A percentile compares a stretch with the other conserved stretches of the same genome.
Conservation (phyloP, 805 yeast genomes). For the Wickerhamomyces xylosicus region DNA sequence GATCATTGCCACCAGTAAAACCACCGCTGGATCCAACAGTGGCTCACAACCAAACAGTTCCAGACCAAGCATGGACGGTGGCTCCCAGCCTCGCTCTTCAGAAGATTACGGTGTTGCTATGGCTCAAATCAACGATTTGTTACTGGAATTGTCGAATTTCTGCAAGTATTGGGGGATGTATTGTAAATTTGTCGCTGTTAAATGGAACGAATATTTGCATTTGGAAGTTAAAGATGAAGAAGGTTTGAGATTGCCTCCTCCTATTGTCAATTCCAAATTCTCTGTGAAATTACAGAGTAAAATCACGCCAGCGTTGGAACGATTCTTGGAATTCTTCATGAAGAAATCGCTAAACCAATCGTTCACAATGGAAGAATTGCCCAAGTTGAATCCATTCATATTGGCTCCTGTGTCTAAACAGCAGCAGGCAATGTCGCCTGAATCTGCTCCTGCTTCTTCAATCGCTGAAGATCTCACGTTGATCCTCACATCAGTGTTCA, state of each 20-base stretch:
- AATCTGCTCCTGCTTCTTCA: slow-evolving; percentile 65
- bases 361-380: slow-evolving; percentile 67
- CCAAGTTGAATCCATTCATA: slow-evolving; percentile 35
- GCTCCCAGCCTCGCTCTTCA: not conserved
- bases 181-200: slow-evolving; percentile 56
- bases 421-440: slow-evolving; percentile 24
- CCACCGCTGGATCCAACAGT: slow-evolving; percentile 4
- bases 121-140: slow-evolving; percentile 54
- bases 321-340: slow-evolving; percentile 54
- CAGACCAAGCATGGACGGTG: not conserved
- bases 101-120: slow-evolving; percentile 32
- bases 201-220: slow-evolving; percentile 43
- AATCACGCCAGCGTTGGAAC: slow-evolving; percentile 53
- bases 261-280: slow-evolving; percentile 45
- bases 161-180: slow-evolving; percentile 82
- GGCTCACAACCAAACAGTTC: not conserved
- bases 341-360: slow-evolving; percentile 77
- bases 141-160: slow-evolving; percentile 65
- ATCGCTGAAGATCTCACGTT: slow-evolving; percentile 78
- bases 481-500: slow-evolving; percentile 56
- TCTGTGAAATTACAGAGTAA: slow-evolving; percentile 41
- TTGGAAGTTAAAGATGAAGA: slow-evolving; percentile 2
- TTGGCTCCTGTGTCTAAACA: no score
- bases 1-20: not conserved
- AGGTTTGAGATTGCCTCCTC: slow-evolving; percentile 33